A percentile compares a stretch with the other conserved stretches of the same genome.
phyloP scores from a whole-genome alignment of 495 filamentous ascomycete species.

The Penicillium fimorum region DNA sequence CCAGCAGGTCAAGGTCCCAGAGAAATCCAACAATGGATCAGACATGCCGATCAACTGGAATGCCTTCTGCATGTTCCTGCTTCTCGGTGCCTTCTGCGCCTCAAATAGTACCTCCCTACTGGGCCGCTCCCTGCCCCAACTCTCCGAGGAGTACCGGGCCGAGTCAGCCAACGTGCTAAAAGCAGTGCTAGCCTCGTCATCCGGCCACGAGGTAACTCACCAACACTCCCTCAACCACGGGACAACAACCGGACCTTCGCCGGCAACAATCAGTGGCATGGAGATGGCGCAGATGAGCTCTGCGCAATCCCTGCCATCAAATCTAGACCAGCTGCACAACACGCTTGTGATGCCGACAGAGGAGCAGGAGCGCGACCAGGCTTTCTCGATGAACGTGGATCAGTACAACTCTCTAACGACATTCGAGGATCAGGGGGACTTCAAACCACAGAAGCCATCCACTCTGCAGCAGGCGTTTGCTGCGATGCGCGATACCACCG shows the following conservation, averaged over 20 bases:
- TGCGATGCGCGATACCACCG: conserved; percentile 70
- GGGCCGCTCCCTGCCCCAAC: conserved; percentile 65
- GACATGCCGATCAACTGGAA: conserved; percentile 59
- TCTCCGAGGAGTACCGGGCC: conserved; percentile 89
- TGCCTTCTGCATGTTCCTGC: conserved; percentile 73
- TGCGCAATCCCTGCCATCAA: conserved; percentile 56
- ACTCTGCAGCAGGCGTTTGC: conserved; percentile 83
- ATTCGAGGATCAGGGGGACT: conserved; percentile 44
- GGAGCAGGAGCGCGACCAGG: conserved; percentile 85
- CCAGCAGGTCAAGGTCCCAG: conserved; percentile 50
- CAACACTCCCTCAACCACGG: conserved; percentile 34
- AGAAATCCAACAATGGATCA: conserved; percentile 65
- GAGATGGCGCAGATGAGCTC: conserved; percentile 53
- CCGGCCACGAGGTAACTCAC: conserved; percentile 33
- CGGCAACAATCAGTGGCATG: conserved; percentile 44
- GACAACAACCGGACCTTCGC: conserved; percentile 38
- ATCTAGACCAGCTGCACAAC: conserved; percentile 72
- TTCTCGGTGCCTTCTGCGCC: conserved; percentile 94
- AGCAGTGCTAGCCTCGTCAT: conserved; percentile 71
- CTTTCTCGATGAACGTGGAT: conserved; percentile 78
- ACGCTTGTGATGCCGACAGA: conserved; percentile 72
- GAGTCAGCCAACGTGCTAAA: conserved; percentile 90
- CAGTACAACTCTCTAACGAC: conserved; percentile 87
- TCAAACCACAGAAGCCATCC: conserved; percentile 46
- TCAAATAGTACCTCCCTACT: conserved; percentile 70